Percentiles rank a stretch among this genome's conserved stretches.
Conservation (phyloP, 2,329 filamentous ascomycete genomes). For the Aureobasidium sp. region DNA sequence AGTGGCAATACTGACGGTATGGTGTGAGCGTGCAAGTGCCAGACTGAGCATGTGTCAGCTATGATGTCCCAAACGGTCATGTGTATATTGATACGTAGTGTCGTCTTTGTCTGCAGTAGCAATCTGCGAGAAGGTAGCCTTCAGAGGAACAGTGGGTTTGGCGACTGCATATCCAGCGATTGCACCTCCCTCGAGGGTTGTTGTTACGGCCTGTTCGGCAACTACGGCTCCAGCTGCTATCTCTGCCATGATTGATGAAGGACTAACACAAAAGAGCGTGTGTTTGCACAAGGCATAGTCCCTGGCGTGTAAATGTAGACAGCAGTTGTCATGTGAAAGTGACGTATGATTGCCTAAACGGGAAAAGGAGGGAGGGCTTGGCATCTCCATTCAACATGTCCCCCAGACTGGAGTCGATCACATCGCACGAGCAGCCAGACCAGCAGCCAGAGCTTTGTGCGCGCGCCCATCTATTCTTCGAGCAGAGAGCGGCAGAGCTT, state of each 20-base stretch:
- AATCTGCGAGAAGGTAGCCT: slow-evolving; percentile 36
- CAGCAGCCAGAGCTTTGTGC: background rate
- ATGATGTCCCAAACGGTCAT: background rate
- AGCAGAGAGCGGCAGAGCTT: background rate
- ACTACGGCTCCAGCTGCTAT: slow-evolving; percentile 33
- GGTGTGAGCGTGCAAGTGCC: slow-evolving; percentile 29
- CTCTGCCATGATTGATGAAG: slow-evolving; percentile 31
- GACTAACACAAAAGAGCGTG: background rate
- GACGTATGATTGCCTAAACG: background rate
- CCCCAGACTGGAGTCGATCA: slow-evolving; percentile 2
- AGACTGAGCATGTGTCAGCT: slow-evolving; percentile 18
- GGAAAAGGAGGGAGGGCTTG: background rate
- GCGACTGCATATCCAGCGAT: slow-evolving; percentile 36
- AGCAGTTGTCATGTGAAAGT: background rate
- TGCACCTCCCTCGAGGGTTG: slow-evolving; percentile 32
- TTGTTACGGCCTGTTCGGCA: slow-evolving; percentile 36
- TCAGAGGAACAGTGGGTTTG: slow-evolving; percentile 37
- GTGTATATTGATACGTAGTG: slow-evolving; percentile 20
- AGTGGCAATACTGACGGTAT: slow-evolving; percentile 30
- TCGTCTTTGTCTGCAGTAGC: slow-evolving; percentile 32
- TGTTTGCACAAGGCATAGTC: background rate
- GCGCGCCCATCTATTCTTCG: background rate
- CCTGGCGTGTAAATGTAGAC: background rate
- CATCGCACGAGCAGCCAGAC: slow-evolving; percentile 5
- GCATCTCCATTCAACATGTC: background rate